These are phyloP conservation scores for Pseudoperonospora humuli DNA, from an alignment of 352 stramenopile genomes.

Conservation along the genomic window DNA sequence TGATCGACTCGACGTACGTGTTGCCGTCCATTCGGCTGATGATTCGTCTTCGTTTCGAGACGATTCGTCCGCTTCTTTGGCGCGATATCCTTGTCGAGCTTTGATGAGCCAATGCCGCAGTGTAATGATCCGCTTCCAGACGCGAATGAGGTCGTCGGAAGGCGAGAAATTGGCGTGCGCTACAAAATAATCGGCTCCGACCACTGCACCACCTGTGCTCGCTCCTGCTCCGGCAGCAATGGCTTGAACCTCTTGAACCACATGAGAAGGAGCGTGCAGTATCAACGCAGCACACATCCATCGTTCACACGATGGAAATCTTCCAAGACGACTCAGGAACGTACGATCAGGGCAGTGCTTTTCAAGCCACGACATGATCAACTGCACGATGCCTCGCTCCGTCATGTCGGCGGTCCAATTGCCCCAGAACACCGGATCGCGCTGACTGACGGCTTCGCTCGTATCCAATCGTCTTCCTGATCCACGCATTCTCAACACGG, in stretches of 20 bases:
- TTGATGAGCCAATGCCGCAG: slow-evolving; percentile 84
- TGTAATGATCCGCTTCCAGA: slow-evolving; percentile 79
- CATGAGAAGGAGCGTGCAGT: slow-evolving; percentile 67
- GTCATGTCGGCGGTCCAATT: slow-evolving; percentile 56
- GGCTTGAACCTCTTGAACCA: slow-evolving; percentile 71
- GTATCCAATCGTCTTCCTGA: slow-evolving; percentile 13
- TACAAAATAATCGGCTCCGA: slow-evolving; percentile 25
- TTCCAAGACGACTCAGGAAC: slow-evolving; percentile 67
- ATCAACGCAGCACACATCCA: slow-evolving; percentile 68
- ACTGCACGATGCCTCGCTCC: slow-evolving; percentile 39
- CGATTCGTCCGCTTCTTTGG: slow-evolving; percentile 41
- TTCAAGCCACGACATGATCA: slow-evolving; percentile 72
- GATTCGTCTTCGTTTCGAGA: slow-evolving; percentile 1
- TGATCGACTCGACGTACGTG: background rate
- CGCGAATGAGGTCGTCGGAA: slow-evolving; percentile 56
- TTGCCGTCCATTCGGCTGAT: background rate
- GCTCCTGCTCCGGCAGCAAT: slow-evolving; percentile 46
- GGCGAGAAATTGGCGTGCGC: slow-evolving; percentile 52
- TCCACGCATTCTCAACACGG: slow-evolving; percentile 5
- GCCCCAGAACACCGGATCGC: slow-evolving; percentile 44
- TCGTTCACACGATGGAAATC: slow-evolving; percentile 62
- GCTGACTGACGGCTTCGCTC: slow-evolving; percentile 16
- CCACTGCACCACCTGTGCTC: slow-evolving; percentile 13
- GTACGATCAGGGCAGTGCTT: slow-evolving; percentile 65
- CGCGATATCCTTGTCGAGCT: slow-evolving; percentile 66